These are phyloP conservation scores for Lachancea thermotolerans DNA, from an alignment of 805 yeast genomes.

Conservation along the genomic window DNA sequence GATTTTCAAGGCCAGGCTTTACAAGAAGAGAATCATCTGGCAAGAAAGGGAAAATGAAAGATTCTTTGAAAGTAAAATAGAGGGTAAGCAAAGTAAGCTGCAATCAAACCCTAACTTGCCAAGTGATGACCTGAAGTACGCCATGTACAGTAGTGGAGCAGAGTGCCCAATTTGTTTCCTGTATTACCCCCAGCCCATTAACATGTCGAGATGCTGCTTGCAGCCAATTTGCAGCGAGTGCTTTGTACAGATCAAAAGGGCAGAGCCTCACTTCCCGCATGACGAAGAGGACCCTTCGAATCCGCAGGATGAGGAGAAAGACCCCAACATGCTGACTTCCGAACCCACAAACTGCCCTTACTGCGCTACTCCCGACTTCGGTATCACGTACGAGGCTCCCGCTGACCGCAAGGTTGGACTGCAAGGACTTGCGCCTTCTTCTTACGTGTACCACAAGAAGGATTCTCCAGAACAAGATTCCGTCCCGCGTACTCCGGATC, in stretches of 20 bases:
- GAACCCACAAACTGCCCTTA: constrained; percentile 92
- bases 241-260: constrained; percentile 87
- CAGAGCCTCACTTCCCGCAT: constrained; percentile 89
- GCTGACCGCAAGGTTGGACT: constrained; percentile 46
- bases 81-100: constrained; percentile 39
- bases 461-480: neutral
- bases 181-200: constrained; percentile 71
- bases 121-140: constrained; percentile 39
- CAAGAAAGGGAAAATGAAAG: constrained; percentile 53
- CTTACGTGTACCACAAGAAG: constrained; percentile 20
- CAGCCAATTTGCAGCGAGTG: constrained; percentile 96
- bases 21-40: constrained; percentile 40
- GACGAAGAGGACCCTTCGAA: constrained; percentile 42
- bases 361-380: constrained; percentile 83
- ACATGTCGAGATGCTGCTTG: constrained; percentile 78
- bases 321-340: constrained; percentile 63
- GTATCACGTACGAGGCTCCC: constrained; percentile 73
- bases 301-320: constrained; percentile 29
- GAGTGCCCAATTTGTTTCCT: constrained; percentile 96
- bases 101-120: constrained; percentile 35
- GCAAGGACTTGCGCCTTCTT: constrained; percentile 46
- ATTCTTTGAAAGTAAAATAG: constrained; percentile 47
- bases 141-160: constrained; percentile 56
- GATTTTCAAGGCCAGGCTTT: constrained; percentile 30
- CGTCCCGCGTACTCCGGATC: constrained; percentile 2